Base-by-base conservation (phyloP, 768 basidiomycete species). In the Ramaria sp. region DNA sequence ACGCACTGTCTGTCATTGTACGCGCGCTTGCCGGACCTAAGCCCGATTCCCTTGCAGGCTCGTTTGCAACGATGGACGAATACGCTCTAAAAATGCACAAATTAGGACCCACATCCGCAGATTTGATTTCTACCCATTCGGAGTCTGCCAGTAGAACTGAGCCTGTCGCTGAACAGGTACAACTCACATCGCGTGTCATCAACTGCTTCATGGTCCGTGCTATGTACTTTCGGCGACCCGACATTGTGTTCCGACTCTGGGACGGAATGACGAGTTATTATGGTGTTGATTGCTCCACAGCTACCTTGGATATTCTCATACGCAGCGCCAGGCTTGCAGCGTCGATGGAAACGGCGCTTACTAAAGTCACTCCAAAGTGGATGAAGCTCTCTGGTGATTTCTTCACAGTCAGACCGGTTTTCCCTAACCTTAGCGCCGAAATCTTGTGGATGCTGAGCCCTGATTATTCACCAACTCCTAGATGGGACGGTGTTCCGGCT, bases 201-300 rank as follows among this genome's bases (percentile, higher is more conserved):
- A 55, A 55, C 34, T 45, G 43, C 43, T 55, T 55, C 20, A 45
- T 55, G 53, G 28, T 34, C 24, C 53, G 53, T 9, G 53, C 53
- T 6, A 34, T 55, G n/a, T 45, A 22, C 36, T 48, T 30, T 45
- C 53, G 72, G 28, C 77, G 85, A 3, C 83, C 83, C 0, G 84
- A 86, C 59, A 67, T 75, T 6, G 73, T 83, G 3, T 82, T 86
- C 63, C 67, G 68, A 41, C 61, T 89, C 1, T 91, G 85, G 83
- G 79, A 83, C n/a, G 66, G 79, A 24, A 77, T 88, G 67, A 69
- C 69, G 3, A 61, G 65, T 0, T 64, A 89, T 3, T 92, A 85
- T 63, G 73, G 70, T 4, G 69, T 82, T 0, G 64, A 69, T 3
- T 83, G 82, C 0, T 77, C 84, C 44, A 64, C 72, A 16, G 64